phyloP scores from a whole-genome alignment of 495 filamentous ascomycete genomes.

The Extremus antarcticus region DNA sequence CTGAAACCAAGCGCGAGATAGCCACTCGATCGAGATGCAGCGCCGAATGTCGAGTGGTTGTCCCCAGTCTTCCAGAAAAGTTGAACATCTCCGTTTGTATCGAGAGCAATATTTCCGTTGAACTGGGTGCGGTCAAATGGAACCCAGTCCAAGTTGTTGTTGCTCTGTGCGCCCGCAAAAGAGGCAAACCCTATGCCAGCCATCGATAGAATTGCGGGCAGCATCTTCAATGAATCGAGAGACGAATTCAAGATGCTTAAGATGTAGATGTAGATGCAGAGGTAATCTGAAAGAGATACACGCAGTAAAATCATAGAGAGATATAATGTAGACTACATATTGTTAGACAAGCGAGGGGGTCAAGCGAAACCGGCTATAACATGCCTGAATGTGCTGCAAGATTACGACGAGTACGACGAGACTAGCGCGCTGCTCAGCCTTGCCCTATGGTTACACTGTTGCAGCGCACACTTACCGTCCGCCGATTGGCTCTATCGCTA shows the following conservation, averaged over 20 bases:
- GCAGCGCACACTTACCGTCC: not conserved
- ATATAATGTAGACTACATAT: not conserved
- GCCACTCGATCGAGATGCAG: constrained; percentile 6
- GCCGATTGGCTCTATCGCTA: not conserved
- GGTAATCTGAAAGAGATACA: not conserved
- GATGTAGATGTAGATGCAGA: not conserved
- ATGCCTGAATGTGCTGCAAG: not conserved
- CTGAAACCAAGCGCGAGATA: constrained; percentile 11
- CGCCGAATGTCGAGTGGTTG: constrained; percentile 3
- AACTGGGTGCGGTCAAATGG: constrained; percentile 3
- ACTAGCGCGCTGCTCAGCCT: not conserved
- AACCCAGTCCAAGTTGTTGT: not conserved
- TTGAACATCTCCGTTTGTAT: constrained; percentile 7
- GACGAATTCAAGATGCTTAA: not conserved
- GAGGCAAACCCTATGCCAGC: not conserved
- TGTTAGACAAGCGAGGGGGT: not conserved
- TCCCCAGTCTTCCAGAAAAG: constrained; percentile 9
- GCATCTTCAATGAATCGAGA: not conserved
- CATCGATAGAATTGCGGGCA: not conserved
- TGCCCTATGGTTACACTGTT: not conserved
- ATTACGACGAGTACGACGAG: not conserved
- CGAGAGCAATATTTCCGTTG: constrained; percentile 3
- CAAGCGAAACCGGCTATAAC: not conserved
- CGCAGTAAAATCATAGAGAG: not conserved
- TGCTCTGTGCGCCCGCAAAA: constrained; percentile 3